Evolutionary conservation across 1,284 basidiomycete species (phyloP).

Genomic region (Ganoderma multipileum): DNA sequence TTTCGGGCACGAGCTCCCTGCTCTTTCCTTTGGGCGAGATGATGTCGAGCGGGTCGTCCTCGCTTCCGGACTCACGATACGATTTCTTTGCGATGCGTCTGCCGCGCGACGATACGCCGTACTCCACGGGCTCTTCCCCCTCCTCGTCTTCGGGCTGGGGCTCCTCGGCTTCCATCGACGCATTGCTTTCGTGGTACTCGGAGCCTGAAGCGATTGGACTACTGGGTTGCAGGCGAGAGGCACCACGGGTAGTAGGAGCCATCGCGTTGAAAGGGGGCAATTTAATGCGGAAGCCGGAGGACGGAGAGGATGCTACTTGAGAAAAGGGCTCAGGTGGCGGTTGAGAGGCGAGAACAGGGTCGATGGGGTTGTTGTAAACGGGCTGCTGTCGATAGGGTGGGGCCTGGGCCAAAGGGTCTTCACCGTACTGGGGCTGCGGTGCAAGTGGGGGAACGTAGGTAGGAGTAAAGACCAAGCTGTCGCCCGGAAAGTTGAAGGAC

Average conservation of each 20-base stretch:
- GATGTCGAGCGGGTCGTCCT: slow-evolving; percentile 43
- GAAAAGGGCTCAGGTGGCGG: slow-evolving; percentile 14
- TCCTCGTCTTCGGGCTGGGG: slow-evolving; percentile 36
- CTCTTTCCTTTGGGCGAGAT: slow-evolving; percentile 30
- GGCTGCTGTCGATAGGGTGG: slow-evolving; percentile 10
- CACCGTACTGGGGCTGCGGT: slow-evolving; percentile 4
- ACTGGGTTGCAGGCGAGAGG: slow-evolving; percentile 30
- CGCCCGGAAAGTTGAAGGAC: slow-evolving; percentile 28
- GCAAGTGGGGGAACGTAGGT: not conserved
- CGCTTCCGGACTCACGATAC: slow-evolving; percentile 61
- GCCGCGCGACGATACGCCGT: slow-evolving; percentile 49
- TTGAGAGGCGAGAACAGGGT: slow-evolving; percentile 7
- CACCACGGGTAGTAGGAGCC: slow-evolving; percentile 39
- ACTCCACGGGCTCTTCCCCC: slow-evolving; percentile 35
- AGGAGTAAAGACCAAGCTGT: slow-evolving; percentile 25
- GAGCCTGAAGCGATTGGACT: slow-evolving; percentile 60
- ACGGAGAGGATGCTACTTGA: slow-evolving; percentile 17
- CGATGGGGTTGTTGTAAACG: slow-evolving; percentile 12
- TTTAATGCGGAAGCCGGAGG: slow-evolving; percentile 33
- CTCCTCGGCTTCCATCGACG: slow-evolving; percentile 46
- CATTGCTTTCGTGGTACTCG: slow-evolving; percentile 69
- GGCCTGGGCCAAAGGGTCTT: not conserved
- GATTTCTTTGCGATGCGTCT: slow-evolving; percentile 50
- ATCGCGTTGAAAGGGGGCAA: slow-evolving; percentile 32
- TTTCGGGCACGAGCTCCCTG: slow-evolving; percentile 46